These are phyloP conservation scores for Cicer cuneatum DNA, from an alignment of 306 rosid genomes.

Conservation along the genomic window DNA sequence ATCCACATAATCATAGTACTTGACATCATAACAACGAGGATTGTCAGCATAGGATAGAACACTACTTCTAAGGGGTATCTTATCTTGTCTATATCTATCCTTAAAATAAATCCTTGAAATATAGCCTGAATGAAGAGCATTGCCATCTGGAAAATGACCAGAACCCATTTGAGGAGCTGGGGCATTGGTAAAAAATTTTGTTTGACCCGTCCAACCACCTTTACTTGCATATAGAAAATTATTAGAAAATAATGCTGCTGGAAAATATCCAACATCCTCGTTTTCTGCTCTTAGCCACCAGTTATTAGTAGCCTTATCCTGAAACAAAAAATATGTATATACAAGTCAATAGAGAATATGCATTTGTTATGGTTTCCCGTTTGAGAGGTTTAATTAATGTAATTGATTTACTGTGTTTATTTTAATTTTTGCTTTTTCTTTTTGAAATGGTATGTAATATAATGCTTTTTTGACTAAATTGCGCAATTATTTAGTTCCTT, in stretches of 20 bases:
- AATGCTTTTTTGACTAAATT: too few relatives aligned
- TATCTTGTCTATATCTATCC: neutral
- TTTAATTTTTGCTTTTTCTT: too few relatives aligned
- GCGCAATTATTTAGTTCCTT: too few relatives aligned
- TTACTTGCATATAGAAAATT: neutral
- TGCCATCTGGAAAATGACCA: slow-evolving; percentile 24
- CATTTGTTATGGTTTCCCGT: too few relatives aligned
- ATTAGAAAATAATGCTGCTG: slow-evolving; percentile 5
- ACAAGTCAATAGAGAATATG: too few relatives aligned
- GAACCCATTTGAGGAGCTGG: slow-evolving; percentile 34
- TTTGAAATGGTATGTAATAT: too few relatives aligned
- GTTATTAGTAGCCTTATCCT: slow-evolving; percentile 8
- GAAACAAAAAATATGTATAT: neutral
- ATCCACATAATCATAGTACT: slow-evolving; percentile 12
- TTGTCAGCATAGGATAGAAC: neutral
- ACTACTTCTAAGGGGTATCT: neutral
- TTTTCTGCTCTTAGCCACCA: slow-evolving; percentile 22
- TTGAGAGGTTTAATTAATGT: neutral
- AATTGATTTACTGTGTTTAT: neutral
- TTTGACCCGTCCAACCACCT: slow-evolving; percentile 26
- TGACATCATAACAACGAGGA: slow-evolving; percentile 2
- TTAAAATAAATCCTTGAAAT: neutral
- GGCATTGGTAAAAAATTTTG: neutral
- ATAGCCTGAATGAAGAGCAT: neutral
- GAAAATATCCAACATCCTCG: slow-evolving; percentile 3